Evolutionary conservation across 176 grass and related monocot species (phyloP), one percentile per base, ranked within the genome.

Genomic region (Phoenix roebelenii): DNA sequence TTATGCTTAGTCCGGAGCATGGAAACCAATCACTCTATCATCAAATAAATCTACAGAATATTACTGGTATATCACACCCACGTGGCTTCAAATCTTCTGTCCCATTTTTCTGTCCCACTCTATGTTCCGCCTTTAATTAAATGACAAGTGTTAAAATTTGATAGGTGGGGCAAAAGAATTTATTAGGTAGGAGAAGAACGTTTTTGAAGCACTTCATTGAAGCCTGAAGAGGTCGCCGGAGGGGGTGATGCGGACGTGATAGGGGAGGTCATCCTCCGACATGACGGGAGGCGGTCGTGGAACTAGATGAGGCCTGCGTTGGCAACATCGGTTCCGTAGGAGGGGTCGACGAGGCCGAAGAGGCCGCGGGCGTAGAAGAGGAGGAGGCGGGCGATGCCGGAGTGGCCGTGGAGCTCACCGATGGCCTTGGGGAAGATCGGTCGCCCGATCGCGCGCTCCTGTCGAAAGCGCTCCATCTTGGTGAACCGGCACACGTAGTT

Each of bases 181-280:
- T n/a, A n/a, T n/a, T n/a, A n/a, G n/a, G n/a, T n/a, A n/a, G n/a
- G n/a, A n/a, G n/a, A n/a, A n/a, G n/a, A n/a, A n/a, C n/a, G n/a
- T n/a, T n/a, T n/a, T n/a, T n/a, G n/a, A n/a, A n/a, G n/a, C n/a
- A n/a, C n/a, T n/a, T n/a, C n/a, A n/a, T n/a, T n/a, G n/a, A n/a
- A n/a, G n/a, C n/a, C n/a, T n/a, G n/a, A n/a, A n/a, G 54, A 97
- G 82, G 49, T 97, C 87, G 4, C 84, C 93, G 26, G 73, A 72
- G 20, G 49, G 16, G 0, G 84, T 88, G 52, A 97, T 29, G n/a
- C 81, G 81, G 22, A 97, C 93, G 57, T 97, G 87, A 73, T 97
- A 97, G 0, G 93, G 93, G 48, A 88, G 84, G 79, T 97, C 93
- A 58, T 97, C 87, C 74, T 97, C 93, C 3, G 93, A 97, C 93